Base-by-base conservation (phyloP, 108 stramenopile genomes). In the Parietichytrium sp. region DNA sequence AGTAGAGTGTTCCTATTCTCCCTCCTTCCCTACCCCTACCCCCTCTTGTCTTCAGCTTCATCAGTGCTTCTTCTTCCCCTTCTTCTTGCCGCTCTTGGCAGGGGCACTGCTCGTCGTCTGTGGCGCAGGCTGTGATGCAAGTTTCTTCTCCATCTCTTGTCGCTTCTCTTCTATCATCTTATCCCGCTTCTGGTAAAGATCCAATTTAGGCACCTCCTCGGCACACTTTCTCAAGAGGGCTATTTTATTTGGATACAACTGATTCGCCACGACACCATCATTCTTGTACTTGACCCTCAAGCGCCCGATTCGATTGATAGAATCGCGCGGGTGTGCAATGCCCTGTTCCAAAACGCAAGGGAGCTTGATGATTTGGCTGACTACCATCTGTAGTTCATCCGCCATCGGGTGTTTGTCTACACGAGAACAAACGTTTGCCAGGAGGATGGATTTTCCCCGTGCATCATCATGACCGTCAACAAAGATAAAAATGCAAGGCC, bases 1-100 rank as follows among this genome's bases (percentile, higher is more conserved):
- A n/a, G n/a, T n/a, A n/a, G n/a, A n/a, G n/a, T n/a, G n/a, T n/a
- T n/a, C n/a, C n/a, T n/a, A n/a, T n/a, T n/a, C n/a, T n/a, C n/a
- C n/a, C n/a, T n/a, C n/a, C n/a, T n/a, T n/a, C n/a, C n/a, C n/a
- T n/a, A n/a, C n/a, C n/a, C n/a, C n/a, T n/a, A n/a, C n/a, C n/a
- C n/a, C n/a, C n/a, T n/a, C n/a, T n/a, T n/a, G n/a, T n/a, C n/a
- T n/a, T n/a, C n/a, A n/a, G n/a, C n/a, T n/a, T n/a, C n/a, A n/a
- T n/a, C n/a, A n/a, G n/a, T n/a, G n/a, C n/a, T n/a, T n/a, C 61
- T 72, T 72, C 20, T 72, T 72, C 61, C 45, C 45, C 42, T 72
- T 72, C 33, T 72, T 72, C 38, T 8, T 72, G 0, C 38, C 61
- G 33, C 61, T 42, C 33, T 33, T 6, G 13, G 61, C 61, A 20